Evolutionary conservation across 2,329 filamentous ascomycete genomes (phyloP), one percentile per base, ranked within the genome.

Genomic region (Metarhizium anisopliae): DNA sequence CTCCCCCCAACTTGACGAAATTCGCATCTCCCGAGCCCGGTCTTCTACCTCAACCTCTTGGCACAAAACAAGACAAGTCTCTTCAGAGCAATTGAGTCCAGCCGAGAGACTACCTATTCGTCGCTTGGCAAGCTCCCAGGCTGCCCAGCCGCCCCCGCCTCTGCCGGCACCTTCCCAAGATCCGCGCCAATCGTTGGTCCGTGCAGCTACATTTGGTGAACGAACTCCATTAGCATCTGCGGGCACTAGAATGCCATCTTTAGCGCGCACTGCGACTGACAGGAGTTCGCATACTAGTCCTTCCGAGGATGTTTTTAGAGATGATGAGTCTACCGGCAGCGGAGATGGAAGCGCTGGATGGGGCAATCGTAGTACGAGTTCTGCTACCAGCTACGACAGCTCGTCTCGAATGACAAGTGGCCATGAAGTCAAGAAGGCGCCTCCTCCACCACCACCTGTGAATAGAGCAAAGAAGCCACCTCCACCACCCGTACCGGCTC

Each of bases 351-450:
- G 78, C 40, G 77, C 77, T 0, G 75, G 79, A 54, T 78, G 74
- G 68, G 72, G 70, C 20, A 75, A 79, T 50, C 75, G 77, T 55
- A 77, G 77, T 62, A 70, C 78, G 56, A 83, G 79, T 61, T 80
- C 80, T 0, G 77, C 79, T 2, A 82, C 80, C 1, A 82, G 79
- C 65, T 76, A 79, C 56, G 78, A 77, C 57, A 82, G 79, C 64
- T 63, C 81, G 50, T 58, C 56, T 11, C 54, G 58, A n/a, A 47
- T 56, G 7, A 49, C 50, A 40, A 52, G 35, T 43, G 51, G 50
- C n/a, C 56, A 55, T 6, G 60, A 73, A 36, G 66, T 72, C 55
- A 82, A 81, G 74, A 83, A 83, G 70, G 77, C 77, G 3, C 69
- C 79, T 11, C 80, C 79, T 50, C 79, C 80, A 2, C 71, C 79